Conservation (phyloP, 805 yeast species). For the Candida ovalis region DNA sequence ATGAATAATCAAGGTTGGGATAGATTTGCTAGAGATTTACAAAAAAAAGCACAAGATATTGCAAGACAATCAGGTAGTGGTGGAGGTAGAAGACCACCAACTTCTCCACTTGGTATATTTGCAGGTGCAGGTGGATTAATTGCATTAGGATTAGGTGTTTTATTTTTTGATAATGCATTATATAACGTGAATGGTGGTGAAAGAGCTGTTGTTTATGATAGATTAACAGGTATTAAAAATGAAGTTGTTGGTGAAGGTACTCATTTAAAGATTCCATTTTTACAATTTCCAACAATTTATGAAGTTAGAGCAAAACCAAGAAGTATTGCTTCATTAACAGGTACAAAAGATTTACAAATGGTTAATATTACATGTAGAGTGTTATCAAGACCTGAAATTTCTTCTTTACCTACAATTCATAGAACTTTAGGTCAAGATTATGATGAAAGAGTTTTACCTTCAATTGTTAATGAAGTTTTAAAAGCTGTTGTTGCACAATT, state of each 20-base stretch:
- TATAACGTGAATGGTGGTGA: slow-evolving; percentile 98
- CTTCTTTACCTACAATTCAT: slow-evolving; percentile 76
- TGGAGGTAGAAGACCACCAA: slow-evolving; percentile 24
- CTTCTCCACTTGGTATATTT: slow-evolving; percentile 49
- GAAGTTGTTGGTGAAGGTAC: slow-evolving; percentile 90
- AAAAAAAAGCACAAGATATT: slow-evolving; percentile 39
- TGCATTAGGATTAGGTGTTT: slow-evolving; percentile 53
- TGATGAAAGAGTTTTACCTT: slow-evolving; percentile 95
- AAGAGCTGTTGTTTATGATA: slow-evolving; percentile 89
- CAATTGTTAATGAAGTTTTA: slow-evolving; percentile 96
- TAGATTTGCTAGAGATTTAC: slow-evolving; percentile 47
- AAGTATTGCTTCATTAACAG: slow-evolving; percentile 92
- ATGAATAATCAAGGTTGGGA: slow-evolving; percentile 47
- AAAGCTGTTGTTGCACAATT: slow-evolving; percentile 97
- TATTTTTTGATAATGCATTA: slow-evolving; percentile 51
- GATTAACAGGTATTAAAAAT: slow-evolving; percentile 80
- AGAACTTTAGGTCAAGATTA: slow-evolving; percentile 93
- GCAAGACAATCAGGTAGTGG: slow-evolving; percentile 33
- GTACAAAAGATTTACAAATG: slow-evolving; percentile 98
- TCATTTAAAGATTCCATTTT: slow-evolving; percentile 89
- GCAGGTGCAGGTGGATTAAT: slow-evolving; percentile 63
- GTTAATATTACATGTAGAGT: slow-evolving; percentile 99
- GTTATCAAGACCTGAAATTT: slow-evolving; percentile 79
- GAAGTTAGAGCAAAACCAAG: slow-evolving; percentile 98
- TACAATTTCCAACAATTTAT: slow-evolving; percentile 87